Evolutionary conservation across 768 basidiomycete species (phyloP).

Genomic region (Collybiopsis luxurians): DNA sequence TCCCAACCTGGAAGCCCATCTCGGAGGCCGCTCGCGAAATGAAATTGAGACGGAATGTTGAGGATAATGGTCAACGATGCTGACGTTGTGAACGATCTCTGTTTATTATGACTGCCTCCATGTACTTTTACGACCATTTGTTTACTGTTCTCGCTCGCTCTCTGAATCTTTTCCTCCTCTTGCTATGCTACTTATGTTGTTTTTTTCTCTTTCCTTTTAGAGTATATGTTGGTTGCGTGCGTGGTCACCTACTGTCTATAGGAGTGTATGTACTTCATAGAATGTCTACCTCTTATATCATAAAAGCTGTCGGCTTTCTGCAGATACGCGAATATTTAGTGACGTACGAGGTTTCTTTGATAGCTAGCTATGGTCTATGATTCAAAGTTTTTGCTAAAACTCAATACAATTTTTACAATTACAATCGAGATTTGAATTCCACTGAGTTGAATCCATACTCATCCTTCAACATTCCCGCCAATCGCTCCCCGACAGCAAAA

Average conservation of each 20-base stretch:
- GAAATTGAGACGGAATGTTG: too few relatives aligned
- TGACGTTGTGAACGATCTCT: not conserved
- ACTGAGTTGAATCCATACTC: not conserved
- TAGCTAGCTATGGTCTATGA: too few relatives aligned
- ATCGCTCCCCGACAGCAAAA: not conserved
- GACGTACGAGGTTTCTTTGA: too few relatives aligned
- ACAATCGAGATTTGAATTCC: not conserved
- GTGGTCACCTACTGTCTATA: too few relatives aligned
- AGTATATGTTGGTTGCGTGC: too few relatives aligned
- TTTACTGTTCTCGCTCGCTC: not conserved
- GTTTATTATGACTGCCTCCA: not conserved
- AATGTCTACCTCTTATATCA: too few relatives aligned
- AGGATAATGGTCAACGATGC: not conserved
- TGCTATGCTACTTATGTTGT: not conserved
- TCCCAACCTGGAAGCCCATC: conserved; percentile 3
- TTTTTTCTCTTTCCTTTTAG: not conserved
- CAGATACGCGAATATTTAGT: too few relatives aligned
- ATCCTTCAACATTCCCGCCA: not conserved
- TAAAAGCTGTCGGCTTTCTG: too few relatives aligned
- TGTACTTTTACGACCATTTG: not conserved
- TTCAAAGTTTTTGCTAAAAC: too few relatives aligned
- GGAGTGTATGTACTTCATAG: too few relatives aligned
- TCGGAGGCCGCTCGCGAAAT: too few relatives aligned
- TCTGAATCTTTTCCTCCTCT: not conserved
- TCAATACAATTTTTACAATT: too few relatives aligned